These are phyloP conservation scores for Chytriomyces sp. DNA, from an alignment of 192 early-diverging fungal genomes.

Conservation along the genomic window DNA sequence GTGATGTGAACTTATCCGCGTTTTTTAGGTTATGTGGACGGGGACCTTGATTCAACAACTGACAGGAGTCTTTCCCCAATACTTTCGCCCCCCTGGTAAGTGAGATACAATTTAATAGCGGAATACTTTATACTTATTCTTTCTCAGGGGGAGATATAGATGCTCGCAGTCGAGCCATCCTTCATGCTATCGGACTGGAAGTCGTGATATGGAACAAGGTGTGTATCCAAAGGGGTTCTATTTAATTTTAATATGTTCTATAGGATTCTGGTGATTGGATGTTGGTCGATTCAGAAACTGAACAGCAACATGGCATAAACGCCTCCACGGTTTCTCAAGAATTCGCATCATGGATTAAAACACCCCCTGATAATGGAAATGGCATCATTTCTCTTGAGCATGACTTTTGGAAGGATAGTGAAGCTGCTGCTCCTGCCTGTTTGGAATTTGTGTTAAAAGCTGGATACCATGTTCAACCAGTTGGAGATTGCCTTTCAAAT, in stretches of 20 bases:
- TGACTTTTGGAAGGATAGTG: constrained; percentile 1
- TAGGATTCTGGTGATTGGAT: constrained; percentile 25
- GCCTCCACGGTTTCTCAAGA: neutral
- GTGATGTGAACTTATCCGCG: neutral
- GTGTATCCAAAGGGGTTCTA: neutral
- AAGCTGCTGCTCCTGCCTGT: neutral
- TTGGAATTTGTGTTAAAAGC: constrained; percentile 13
- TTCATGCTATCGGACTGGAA: constrained; percentile 54
- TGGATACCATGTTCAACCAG: constrained; percentile 12
- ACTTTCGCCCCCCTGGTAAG: constrained; percentile 63
- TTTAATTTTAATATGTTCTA: neutral
- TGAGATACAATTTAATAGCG: neutral
- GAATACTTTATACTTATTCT: neutral
- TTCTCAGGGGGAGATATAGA: constrained; percentile 60
- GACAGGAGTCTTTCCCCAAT: constrained; percentile 56
- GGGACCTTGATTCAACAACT: constrained; percentile 51
- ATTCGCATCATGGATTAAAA: constrained; percentile 22
- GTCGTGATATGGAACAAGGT: constrained; percentile 39
- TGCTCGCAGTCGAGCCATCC: constrained; percentile 57
- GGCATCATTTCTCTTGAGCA: constrained; percentile 34
- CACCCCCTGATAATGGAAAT: neutral
- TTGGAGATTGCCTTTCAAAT: constrained; percentile 10
- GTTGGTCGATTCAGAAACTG: neutral
- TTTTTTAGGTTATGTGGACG: constrained; percentile 37
- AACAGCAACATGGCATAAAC: no score